Percentiles rank a stretch among this genome's conserved stretches.
phyloP scores from a whole-genome alignment of 1,284 basidiomycete species.

The Cystobasidiaceae sp. region DNA sequence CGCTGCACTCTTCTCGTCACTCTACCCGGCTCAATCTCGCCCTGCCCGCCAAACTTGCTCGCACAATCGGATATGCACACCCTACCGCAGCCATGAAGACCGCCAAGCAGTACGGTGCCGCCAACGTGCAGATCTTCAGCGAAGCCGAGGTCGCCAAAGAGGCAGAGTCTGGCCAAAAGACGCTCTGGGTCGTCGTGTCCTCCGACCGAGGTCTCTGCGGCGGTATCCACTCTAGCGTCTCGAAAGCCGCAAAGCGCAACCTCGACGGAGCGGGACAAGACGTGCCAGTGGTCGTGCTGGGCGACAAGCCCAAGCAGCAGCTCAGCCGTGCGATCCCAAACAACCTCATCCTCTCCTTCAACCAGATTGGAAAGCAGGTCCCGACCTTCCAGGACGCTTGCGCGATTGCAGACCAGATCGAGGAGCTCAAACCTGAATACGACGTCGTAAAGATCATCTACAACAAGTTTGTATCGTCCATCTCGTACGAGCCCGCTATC shows the following conservation, averaged over 20 bases:
- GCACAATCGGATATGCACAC: too few species aligned
- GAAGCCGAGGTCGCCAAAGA: conserved; percentile 53
- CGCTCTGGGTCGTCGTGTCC: conserved; percentile 51
- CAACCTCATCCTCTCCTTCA: conserved; percentile 82
- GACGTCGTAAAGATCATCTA: conserved; percentile 82
- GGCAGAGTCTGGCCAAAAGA: conserved; percentile 55
- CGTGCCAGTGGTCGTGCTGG: conserved; percentile 74
- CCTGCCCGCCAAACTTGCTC: too few species aligned
- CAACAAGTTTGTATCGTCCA: conserved; percentile 73
- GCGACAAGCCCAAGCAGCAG: conserved; percentile 97
- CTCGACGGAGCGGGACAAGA: conserved; percentile 50
- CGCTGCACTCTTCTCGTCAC: background rate
- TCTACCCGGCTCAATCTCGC: too few species aligned
- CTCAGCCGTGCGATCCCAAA: conserved; percentile 63
- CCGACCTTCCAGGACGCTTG: conserved; percentile 96
- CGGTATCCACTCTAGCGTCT: conserved; percentile 97
- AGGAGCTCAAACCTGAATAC: conserved; percentile 77
- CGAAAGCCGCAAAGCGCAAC: conserved; percentile 76
- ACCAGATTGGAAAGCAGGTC: conserved; percentile 94
- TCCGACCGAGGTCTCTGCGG: conserved; percentile 99
- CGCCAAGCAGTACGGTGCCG: conserved; percentile 89
- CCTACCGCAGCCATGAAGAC: conserved; percentile 77
- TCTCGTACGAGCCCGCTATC: conserved; percentile 79
- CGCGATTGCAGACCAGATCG: conserved; percentile 86
- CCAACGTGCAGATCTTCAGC: conserved; percentile 87